Evolutionary conservation across 306 rosid species (phyloP), one percentile per base, ranked within the genome.

Genomic region (Cercis canadensis): DNA sequence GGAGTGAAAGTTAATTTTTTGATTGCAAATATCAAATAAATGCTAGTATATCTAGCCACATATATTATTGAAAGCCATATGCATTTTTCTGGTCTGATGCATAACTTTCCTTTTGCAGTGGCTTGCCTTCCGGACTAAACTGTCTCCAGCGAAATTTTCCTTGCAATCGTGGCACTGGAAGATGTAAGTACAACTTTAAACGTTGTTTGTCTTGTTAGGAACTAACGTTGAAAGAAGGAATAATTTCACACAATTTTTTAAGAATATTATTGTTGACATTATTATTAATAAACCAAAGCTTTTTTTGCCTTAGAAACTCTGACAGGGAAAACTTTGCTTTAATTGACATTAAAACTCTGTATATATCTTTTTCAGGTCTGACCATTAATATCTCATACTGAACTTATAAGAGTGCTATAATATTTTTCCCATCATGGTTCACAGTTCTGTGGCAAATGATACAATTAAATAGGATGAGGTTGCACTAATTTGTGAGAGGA

Each of bases 81-180:
- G 29, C 29, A 24, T 69, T 41, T 34, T 47, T 49, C 45, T 52
- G 8, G 12, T 19, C n/a, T 64, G 58, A 50, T 74, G 24, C 29
- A 29, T 57, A 49, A 16, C 49, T 60, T 52, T 13, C 67, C 19
- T 51, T 52, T 83, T 81, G 74, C 81, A 90, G 97, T 49, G 86
- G 51, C 39, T 83, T 92, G 66, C 92, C 91, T 39, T 76, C 86
- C 11, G 87, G 96, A 61, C 73, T 85, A 74, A 68, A 80, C 50
- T 92, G 97, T 81, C 89, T 92, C 75, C 97, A 90, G 64, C 79
- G 40, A 55, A 67, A 57, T 44, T 92, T 90, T 64, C 88, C 92
- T 59, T 92, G 98, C 82, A 69, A 80, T 55, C 66, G 80, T 16
- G 97, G 87, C 21, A 7, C 15, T 21, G 83, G 83, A 69, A 47